phyloP scores from a whole-genome alignment of 2,329 filamentous ascomycete genomes.

The Davidsoniella eucalypti region DNA sequence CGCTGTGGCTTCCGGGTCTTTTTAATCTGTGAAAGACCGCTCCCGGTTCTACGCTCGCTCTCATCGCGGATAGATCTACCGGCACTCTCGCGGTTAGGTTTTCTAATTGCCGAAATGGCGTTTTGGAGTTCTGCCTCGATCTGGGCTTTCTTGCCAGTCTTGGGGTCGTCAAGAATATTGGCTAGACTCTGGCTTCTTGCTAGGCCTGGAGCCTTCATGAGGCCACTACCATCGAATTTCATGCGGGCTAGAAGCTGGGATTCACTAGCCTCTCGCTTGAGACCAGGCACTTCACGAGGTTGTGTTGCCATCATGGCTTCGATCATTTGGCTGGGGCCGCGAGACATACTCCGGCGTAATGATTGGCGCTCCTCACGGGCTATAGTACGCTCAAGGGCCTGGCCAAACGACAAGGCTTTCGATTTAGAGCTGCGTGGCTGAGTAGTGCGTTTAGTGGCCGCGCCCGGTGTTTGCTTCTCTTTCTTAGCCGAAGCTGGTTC shows the following conservation, averaged over 20 bases:
- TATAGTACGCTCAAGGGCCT: conserved; percentile 9
- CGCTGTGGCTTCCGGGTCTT: conserved; percentile 37
- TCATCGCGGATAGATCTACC: conserved; percentile 51
- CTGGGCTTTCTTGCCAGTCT: conserved; percentile 46
- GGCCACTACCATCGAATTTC: conserved; percentile 20
- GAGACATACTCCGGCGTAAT: conserved; percentile 33
- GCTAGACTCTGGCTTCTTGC: conserved; percentile 31
- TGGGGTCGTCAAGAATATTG: conserved; percentile 33
- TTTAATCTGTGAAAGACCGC: conserved; percentile 27
- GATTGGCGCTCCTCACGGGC: conserved; percentile 10
- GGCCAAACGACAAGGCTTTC: conserved; percentile 29
- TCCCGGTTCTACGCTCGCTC: conserved; percentile 41
- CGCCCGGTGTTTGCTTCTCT: conserved; percentile 33
- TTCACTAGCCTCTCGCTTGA: conserved; percentile 57
- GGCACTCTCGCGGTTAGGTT: conserved; percentile 56
- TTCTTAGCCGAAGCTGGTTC: conserved; percentile 27
- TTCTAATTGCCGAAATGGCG: conserved; percentile 57
- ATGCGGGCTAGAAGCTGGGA: conserved; percentile 31
- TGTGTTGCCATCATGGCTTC: conserved; percentile 54
- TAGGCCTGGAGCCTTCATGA: conserved; percentile 23
- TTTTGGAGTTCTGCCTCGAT: conserved; percentile 56
- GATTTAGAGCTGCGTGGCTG: conserved; percentile 46
- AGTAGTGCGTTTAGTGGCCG: conserved; percentile 33
- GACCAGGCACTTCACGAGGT: conserved; percentile 37
- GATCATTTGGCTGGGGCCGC: conserved; percentile 39